Conservation (phyloP, 768 basidiomycete species). For the Lentinula sp. region DNA sequence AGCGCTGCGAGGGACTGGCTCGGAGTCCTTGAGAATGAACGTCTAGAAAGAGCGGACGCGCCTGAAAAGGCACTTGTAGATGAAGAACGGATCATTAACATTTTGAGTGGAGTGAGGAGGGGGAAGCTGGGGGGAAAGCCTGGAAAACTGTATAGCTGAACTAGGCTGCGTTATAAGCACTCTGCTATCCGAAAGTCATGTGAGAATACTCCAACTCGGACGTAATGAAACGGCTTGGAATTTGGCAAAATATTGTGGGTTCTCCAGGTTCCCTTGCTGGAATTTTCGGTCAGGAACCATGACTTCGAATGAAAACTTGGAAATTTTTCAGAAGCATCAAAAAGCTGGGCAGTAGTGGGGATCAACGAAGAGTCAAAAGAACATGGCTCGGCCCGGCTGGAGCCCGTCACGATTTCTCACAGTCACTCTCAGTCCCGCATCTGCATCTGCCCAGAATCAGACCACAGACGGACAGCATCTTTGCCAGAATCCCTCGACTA, state of each 20-base stretch:
- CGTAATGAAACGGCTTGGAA: not conserved
- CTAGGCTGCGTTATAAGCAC: not conserved
- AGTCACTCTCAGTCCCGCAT: no score
- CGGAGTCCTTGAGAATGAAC: not conserved
- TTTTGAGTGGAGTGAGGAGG: not conserved
- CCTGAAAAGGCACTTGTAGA: slow-evolving; percentile 3
- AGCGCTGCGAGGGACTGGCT: not conserved
- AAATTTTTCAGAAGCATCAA: not conserved
- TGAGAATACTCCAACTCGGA: not conserved
- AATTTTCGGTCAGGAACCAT: not conserved
- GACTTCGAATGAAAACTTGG: not conserved
- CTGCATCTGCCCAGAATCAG: no score
- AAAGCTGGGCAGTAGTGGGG: not conserved
- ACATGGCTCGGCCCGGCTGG: not conserved
- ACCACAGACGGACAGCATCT: no score
- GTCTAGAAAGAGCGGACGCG: slow-evolving; percentile 6
- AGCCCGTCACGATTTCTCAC: no score
- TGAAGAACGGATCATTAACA: not conserved
- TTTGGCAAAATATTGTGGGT: not conserved
- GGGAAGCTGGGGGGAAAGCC: not conserved
- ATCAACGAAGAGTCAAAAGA: not conserved
- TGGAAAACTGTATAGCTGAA: not conserved
- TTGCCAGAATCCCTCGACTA: no score
- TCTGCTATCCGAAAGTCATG: not conserved
- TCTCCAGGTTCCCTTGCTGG: not conserved